Evolutionary conservation across 192 early-diverging fungal species (phyloP).

Genomic region (Coemansia sp.): DNA sequence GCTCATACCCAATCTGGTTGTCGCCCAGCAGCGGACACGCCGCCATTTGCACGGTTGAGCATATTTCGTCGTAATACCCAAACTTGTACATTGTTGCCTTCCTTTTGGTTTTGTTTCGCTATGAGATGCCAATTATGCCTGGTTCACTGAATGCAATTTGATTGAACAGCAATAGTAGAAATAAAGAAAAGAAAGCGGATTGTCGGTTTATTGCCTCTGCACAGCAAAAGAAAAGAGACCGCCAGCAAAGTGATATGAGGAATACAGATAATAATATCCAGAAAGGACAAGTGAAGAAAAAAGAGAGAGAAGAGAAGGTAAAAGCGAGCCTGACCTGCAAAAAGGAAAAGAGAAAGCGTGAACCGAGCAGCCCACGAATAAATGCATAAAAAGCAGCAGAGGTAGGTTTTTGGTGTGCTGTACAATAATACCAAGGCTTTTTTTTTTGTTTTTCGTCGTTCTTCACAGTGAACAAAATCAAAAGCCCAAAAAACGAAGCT

Average conservation of each 20-base stretch:
- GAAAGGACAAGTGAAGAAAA: neutral
- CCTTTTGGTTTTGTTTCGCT: neutral
- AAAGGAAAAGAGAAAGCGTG: conserved; percentile 1
- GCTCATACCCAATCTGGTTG: conserved; percentile 71
- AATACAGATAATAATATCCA: conserved; percentile 8
- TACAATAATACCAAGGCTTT: neutral
- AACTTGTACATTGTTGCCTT: conserved; percentile 54
- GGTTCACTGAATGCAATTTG: conserved; percentile 5
- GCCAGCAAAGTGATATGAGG: neutral
- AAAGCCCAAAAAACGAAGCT: neutral
- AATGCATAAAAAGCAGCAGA: neutral
- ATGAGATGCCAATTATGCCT: neutral
- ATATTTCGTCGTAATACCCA: conserved; percentile 89
- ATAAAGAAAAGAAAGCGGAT: neutral
- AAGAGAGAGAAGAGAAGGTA: neutral
- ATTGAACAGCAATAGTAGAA: neutral
- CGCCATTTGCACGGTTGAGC: conserved; percentile 77
- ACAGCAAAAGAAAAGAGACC: conserved; percentile 5
- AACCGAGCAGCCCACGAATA: no score
- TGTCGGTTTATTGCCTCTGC: neutral
- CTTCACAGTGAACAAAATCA: neutral
- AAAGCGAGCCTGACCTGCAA: conserved; percentile 10
- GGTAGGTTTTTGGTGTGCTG: no score
- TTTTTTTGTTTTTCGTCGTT: neutral
- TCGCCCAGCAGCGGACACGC: conserved; percentile 88